Conservation (phyloP, 2,329 filamentous ascomycete species). For the Microthyrium microscopicum region DNA sequence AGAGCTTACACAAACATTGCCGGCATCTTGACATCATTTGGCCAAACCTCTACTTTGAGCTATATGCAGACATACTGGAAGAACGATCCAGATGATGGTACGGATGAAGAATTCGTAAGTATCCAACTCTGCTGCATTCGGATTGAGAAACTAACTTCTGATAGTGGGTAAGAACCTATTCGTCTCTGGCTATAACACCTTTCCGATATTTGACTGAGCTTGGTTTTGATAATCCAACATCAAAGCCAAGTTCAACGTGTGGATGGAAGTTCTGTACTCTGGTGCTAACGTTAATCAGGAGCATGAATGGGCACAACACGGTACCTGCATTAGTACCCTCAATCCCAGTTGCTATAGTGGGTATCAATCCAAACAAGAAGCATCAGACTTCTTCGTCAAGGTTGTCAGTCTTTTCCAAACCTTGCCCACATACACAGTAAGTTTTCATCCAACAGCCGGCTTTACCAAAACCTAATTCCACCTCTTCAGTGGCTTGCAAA, state of each 20-base stretch:
- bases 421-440: slow-evolving; percentile 45
- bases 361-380: slow-evolving; percentile 42
- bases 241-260: no score
- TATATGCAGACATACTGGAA: slow-evolving; percentile 63
- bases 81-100: slow-evolving; percentile 45
- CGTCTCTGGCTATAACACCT: no score
- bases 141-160: no score
- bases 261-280: no score
- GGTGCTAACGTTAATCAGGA: no score
- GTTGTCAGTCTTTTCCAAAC: slow-evolving; percentile 49
- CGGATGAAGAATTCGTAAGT: no score
- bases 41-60: slow-evolving; percentile 38
- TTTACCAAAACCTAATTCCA: slow-evolving; percentile 7
- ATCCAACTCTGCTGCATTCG: no score
- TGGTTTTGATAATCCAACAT: no score
- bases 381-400: slow-evolving; percentile 51
- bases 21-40: slow-evolving; percentile 39
- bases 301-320: slow-evolving; percentile 58
- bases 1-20: slow-evolving; percentile 11
- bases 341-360: slow-evolving; percentile 45
- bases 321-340: slow-evolving; percentile 56
- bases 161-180: no score
- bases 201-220: no score
- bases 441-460: slow-evolving; percentile 7
- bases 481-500: slow-evolving; percentile 37